phyloP scores from a whole-genome alignment of 129 eudicot species.

The Tagetes erecta region DNA sequence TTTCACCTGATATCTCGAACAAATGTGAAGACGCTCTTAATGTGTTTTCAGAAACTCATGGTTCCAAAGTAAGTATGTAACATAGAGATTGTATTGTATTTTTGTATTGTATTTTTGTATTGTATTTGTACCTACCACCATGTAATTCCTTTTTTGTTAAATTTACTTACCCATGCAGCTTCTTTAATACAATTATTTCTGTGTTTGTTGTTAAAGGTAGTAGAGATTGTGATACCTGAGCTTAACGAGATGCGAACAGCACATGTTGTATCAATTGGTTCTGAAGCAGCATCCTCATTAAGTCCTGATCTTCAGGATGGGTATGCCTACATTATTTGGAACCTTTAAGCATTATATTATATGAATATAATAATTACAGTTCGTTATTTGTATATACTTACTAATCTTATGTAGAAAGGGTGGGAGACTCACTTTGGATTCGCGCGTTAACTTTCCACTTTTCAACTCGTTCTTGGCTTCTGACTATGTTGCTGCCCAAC shows the following conservation, averaged over 20 bases:
- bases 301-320: slow-evolving; percentile 78
- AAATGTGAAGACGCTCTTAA: slow-evolving; percentile 80
- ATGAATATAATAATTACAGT: background rate
- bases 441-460: slow-evolving; percentile 76
- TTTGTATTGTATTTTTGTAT: background rate
- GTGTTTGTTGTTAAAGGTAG: slow-evolving; percentile 44
- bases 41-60: slow-evolving; percentile 58
- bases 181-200: slow-evolving; percentile 2
- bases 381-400: slow-evolving; percentile 11
- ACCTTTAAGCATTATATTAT: background rate
- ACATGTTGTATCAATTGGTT: slow-evolving; percentile 88
- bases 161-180: background rate
- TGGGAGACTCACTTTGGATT: slow-evolving; percentile 61
- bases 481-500: slow-evolving; percentile 96
- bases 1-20: slow-evolving; percentile 73
- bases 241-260: slow-evolving; percentile 80
- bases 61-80: slow-evolving; percentile 59
- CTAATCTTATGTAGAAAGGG: slow-evolving; percentile 49
- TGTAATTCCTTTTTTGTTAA: background rate
- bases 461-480: slow-evolving; percentile 79
- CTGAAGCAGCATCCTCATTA: slow-evolving; percentile 65
- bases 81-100: background rate
- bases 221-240: slow-evolving; percentile 86
- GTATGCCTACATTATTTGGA: slow-evolving; percentile 40
- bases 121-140: background rate